Base-by-base conservation (phyloP, 106 monocot species). In the Dioscorea alata region DNA sequence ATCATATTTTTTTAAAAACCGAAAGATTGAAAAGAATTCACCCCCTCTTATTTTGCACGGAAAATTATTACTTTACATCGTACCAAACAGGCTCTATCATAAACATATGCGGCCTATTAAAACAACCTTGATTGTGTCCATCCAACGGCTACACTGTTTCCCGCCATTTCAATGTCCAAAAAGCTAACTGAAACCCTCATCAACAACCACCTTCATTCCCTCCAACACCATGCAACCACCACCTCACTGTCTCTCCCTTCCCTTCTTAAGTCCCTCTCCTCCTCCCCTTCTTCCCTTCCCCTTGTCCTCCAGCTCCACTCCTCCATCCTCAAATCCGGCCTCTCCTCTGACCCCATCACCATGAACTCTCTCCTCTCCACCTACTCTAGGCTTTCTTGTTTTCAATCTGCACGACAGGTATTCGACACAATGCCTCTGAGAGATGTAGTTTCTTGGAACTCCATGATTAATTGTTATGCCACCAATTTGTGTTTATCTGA, bases 221-320 rank as follows among this genome's bases (percentile, higher is more conserved):
- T 65, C 19, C 50, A 49, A 10, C 5, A 24, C 59, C 68, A 56
- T 28, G 20, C 51, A 65, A 17, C 23, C 28, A 28, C 28, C 28
- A 28, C 28, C 17, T 52, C 65, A 15, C 33, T 66, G 25, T 28
- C 61, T 24, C 74, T 80, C 66, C 80, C 74, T 24, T 75, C 70
- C 15, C 49, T 81, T 9, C 59, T 81, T 57, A 81, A 76, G 66
- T 54, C 71, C 34, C 28, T 28, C 28, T 81, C 35, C 67, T 58
- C 74, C 25, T 59, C 57, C 21, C 54, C 73, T n/a, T 65, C 18
- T 1, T 54, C 57, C 67, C 71, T 81, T 53, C 48, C 49, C 19
- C 48, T 72, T 35, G 66, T 62, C 14, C 54, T 76, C 53, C 81
- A 80, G 57, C 74, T 80, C 75, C 80, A 80, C 64, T 75, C 59